Percentiles rank a stretch among this genome's conserved stretches.
phyloP scores from a whole-genome alignment of 345 rosid species.

The Orychophragmus violaceus region DNA sequence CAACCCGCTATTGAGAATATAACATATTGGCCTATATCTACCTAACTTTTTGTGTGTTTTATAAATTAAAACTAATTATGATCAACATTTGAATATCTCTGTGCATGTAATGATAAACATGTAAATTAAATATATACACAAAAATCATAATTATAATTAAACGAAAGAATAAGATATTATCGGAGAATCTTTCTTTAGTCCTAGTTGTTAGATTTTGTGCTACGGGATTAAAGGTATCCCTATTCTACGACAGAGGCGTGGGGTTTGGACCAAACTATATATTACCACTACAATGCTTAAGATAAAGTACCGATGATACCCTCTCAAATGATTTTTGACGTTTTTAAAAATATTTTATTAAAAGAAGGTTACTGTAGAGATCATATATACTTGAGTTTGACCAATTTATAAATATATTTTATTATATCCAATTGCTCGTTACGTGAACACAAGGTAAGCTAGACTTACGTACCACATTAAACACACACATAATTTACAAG shows the following conservation, averaged over 20 bases:
- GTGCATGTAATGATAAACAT: background rate
- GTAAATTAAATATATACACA: background rate
- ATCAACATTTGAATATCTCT: background rate
- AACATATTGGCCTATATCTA: background rate
- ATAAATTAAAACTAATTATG: background rate
- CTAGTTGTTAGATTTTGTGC: slow-evolving; percentile 24
- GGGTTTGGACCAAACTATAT: slow-evolving; percentile 31
- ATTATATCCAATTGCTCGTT: background rate
- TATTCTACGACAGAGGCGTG: slow-evolving; percentile 24
- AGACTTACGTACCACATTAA: slow-evolving; percentile 25
- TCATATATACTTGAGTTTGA: background rate
- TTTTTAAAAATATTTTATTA: background rate
- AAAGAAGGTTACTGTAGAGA: background rate
- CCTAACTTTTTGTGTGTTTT: background rate
- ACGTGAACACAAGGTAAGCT: slow-evolving; percentile 34
- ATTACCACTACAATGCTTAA: slow-evolving; percentile 15
- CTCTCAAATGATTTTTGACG: slow-evolving; percentile 4
- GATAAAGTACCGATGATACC: slow-evolving; percentile 7
- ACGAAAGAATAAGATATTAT: background rate
- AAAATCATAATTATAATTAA: background rate
- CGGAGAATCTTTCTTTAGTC: slow-evolving; percentile 25
- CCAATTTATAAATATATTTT: background rate
- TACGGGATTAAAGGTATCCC: slow-evolving; percentile 21
- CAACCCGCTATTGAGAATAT: background rate
- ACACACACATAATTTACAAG: slow-evolving; percentile 14